Conservation (phyloP, 2,329 filamentous ascomycete genomes). For the Trichoderma semiorbis region DNA sequence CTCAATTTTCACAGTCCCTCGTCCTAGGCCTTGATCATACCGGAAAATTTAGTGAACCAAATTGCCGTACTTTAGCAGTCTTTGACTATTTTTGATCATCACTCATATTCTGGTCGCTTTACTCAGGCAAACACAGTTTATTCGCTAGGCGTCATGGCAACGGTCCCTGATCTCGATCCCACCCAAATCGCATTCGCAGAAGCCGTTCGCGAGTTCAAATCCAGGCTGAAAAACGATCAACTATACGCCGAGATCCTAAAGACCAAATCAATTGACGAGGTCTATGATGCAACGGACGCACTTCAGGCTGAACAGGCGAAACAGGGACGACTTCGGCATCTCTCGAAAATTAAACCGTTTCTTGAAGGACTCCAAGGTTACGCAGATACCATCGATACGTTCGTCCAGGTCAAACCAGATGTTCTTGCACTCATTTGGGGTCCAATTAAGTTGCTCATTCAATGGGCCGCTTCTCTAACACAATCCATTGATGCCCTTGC, state of each 20-base stretch:
- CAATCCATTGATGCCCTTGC: background rate
- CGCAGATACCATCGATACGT: background rate
- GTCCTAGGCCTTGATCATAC: background rate
- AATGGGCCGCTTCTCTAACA: background rate
- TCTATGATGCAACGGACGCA: constrained; percentile 32
- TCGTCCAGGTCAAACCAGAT: background rate
- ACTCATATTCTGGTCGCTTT: background rate
- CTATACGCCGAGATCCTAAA: constrained; percentile 23
- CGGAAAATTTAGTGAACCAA: background rate
- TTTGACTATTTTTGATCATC: background rate
- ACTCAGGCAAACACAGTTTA: background rate
- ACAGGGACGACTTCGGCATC: constrained; percentile 26
- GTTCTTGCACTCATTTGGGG: background rate
- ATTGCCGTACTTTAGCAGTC: background rate
- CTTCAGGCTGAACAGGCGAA: constrained; percentile 32
- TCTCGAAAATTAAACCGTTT: constrained; percentile 32
- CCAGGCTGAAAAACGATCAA: constrained; percentile 17
- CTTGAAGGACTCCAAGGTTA: constrained; percentile 23
- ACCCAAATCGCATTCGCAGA: background rate
- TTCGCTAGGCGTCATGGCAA: background rate
- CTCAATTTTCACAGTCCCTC: background rate
- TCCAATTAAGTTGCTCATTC: background rate
- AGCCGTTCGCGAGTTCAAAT: constrained; percentile 19
- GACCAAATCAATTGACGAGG: constrained; percentile 29
- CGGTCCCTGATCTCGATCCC: background rate